phyloP scores from a whole-genome alignment of 257 asterid genomes.

The Jacaranda mimosifolia region DNA sequence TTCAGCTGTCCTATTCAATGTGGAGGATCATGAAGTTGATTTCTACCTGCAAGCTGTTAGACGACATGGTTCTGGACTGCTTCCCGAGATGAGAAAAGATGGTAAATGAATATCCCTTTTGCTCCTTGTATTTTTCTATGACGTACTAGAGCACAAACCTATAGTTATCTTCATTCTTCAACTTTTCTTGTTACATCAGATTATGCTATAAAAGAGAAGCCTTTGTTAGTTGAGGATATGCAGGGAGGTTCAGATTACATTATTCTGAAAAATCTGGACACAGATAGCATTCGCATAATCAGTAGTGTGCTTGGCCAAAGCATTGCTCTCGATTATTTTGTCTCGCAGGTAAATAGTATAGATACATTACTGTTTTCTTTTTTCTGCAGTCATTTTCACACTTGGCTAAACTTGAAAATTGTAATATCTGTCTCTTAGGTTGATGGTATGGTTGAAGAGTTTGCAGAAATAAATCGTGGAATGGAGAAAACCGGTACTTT shows the following conservation, averaged over 20 bases:
- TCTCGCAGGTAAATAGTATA: conserved; percentile 78
- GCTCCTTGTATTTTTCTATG: not conserved
- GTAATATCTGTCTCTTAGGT: conserved; percentile 53
- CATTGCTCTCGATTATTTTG: conserved; percentile 93
- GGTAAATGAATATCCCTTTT: conserved; percentile 50
- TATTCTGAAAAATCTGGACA: conserved; percentile 77
- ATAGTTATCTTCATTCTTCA: not conserved
- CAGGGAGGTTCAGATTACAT: conserved; percentile 92
- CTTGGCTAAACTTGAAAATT: conserved; percentile 17
- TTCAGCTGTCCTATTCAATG: conserved; percentile 84
- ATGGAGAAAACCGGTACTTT: conserved; percentile 97
- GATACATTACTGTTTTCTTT: not conserved
- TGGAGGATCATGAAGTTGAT: conserved; percentile 88
- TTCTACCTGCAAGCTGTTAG: conserved; percentile 71
- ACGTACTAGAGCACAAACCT: conserved; percentile 17
- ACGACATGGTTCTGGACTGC: conserved; percentile 87
- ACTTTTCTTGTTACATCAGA: conserved; percentile 54
- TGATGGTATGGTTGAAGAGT: conserved; percentile 96
- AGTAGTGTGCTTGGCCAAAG: conserved; percentile 97
- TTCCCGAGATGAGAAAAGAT: conserved; percentile 87
- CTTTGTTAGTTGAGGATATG: conserved; percentile 87
- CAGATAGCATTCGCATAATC: conserved; percentile 89
- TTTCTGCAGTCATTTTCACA: not conserved
- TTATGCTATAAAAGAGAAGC: conserved; percentile 92
- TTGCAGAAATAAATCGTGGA: conserved; percentile 87